Percentiles rank a stretch among this genome's conserved stretches.
Evolutionary conservation across 352 stramenopile genomes (phyloP).

Genomic region (Phytophthora pinifolia): DNA sequence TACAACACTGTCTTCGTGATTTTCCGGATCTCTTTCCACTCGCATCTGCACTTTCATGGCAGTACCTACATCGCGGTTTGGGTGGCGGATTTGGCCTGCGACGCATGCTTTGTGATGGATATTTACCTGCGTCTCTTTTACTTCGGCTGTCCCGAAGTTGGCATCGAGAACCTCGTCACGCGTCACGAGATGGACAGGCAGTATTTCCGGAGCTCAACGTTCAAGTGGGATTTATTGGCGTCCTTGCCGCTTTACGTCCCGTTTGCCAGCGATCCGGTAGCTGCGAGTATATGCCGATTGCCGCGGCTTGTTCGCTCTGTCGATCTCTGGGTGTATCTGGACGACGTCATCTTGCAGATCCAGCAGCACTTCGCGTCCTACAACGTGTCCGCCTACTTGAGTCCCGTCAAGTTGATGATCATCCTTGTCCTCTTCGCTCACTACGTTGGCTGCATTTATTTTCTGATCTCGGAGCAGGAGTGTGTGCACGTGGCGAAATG

Average conservation of each 20-base stretch:
- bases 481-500: conserved; percentile 41
- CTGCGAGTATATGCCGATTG: conserved; percentile 50
- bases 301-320: conserved; percentile 55
- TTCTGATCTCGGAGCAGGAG: conserved; percentile 63
- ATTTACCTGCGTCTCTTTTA: conserved; percentile 75
- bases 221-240: conserved; percentile 55
- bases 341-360: conserved; percentile 67
- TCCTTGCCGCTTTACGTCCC: conserved; percentile 55
- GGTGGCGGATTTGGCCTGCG: conserved; percentile 51
- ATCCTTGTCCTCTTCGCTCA: conserved; percentile 65
- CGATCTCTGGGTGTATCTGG: conserved; percentile 56
- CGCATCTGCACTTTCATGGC: conserved; percentile 38
- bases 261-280: conserved; percentile 21
- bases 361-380: conserved; percentile 67
- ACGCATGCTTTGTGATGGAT: conserved; percentile 51
- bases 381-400: conserved; percentile 70
- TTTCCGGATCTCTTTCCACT: conserved; percentile 70
- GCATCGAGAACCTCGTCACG: conserved; percentile 45
- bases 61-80: conserved; percentile 24
- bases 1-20: conserved; percentile 72
- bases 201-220: conserved; percentile 42
- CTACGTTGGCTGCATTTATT: conserved; percentile 70
- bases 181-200: conserved; percentile 31
- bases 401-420: conserved; percentile 67
- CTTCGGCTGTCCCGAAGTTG: conserved; percentile 50